Conservation (phyloP, 2,329 filamentous ascomycete genomes). For the Fusarium sp. region DNA sequence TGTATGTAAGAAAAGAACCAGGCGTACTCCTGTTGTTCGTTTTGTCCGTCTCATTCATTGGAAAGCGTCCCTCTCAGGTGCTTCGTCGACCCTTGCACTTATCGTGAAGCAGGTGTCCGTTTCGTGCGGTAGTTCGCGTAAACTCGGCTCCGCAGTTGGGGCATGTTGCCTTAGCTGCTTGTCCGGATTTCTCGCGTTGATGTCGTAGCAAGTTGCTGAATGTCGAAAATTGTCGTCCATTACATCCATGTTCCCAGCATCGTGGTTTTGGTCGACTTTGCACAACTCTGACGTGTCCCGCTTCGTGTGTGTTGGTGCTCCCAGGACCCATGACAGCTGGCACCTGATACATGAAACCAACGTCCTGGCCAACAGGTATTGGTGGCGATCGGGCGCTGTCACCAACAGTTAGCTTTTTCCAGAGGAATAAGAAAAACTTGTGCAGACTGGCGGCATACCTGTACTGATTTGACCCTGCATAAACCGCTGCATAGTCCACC, state of each 20-base stretch:
- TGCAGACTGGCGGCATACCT: slow-evolving; percentile 53
- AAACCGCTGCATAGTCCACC: slow-evolving; percentile 61
- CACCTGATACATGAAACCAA: slow-evolving; percentile 61
- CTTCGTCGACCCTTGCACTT: slow-evolving; percentile 83
- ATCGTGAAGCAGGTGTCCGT: slow-evolving; percentile 87
- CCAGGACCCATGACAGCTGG: slow-evolving; percentile 57
- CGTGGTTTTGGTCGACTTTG: slow-evolving; percentile 91
- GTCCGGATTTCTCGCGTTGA: slow-evolving; percentile 94
- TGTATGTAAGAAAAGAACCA: slow-evolving; percentile 37
- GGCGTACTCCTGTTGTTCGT: slow-evolving; percentile 25
- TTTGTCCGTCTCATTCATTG: slow-evolving; percentile 16
- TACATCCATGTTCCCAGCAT: slow-evolving; percentile 98
- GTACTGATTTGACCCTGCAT: slow-evolving; percentile 55
- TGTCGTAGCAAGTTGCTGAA: slow-evolving; percentile 96
- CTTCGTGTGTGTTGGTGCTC: slow-evolving; percentile 55
- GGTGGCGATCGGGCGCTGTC: slow-evolving; percentile 58
- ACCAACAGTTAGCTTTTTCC: slow-evolving; percentile 36
- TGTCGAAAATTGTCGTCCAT: slow-evolving; percentile 94
- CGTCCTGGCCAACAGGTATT: slow-evolving; percentile 57
- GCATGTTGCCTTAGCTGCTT: slow-evolving; percentile 89
- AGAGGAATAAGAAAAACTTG: slow-evolving; percentile 1
- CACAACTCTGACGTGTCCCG: slow-evolving; percentile 75
- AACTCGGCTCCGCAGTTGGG: slow-evolving; percentile 95
- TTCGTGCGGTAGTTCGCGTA: slow-evolving; percentile 88
- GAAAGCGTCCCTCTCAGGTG: slow-evolving; percentile 38